Conservation (phyloP, 1,284 basidiomycete genomes). For the Earliella scabrosa region DNA sequence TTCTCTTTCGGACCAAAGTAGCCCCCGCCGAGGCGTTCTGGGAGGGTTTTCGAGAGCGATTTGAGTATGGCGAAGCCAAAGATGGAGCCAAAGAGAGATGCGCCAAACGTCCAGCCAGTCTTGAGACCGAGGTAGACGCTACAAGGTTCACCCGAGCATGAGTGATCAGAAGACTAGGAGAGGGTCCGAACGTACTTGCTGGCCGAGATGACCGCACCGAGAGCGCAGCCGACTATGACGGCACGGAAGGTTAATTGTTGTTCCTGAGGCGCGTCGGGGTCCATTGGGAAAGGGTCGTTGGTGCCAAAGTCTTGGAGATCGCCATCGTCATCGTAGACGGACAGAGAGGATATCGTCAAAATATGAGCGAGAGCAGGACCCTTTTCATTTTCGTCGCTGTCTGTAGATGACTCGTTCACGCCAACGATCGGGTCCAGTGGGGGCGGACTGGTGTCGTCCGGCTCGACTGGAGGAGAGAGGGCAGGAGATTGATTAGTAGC, state of each 20-base stretch:
- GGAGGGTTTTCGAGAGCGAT: conserved; percentile 53
- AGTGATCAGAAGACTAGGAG: background rate
- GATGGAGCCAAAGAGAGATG: conserved; percentile 48
- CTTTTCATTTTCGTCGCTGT: background rate
- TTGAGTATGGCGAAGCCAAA: conserved; percentile 73
- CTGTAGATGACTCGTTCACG: no score
- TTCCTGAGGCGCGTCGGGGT: conserved; percentile 22
- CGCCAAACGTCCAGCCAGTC: conserved; percentile 71
- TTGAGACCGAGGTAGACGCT: conserved; percentile 68
- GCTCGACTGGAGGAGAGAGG: no score
- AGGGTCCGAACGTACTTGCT: conserved; percentile 24
- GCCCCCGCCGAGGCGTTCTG: conserved; percentile 55
- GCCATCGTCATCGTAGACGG: conserved; percentile 10
- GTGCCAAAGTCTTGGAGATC: conserved; percentile 18
- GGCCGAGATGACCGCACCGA: conserved; percentile 53
- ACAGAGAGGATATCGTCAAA: background rate
- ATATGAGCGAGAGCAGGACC: background rate
- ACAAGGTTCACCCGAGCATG: background rate
- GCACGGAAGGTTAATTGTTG: conserved; percentile 39
- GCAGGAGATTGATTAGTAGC: no score
- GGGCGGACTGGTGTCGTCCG: no score
- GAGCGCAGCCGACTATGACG: conserved; percentile 57
- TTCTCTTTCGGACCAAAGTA: conserved; percentile 74
- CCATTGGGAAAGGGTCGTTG: conserved; percentile 25
- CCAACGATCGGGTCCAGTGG: no score